Base-by-base conservation (phyloP, 2,329 filamentous ascomycete species). In the Xylariaceae sp. region DNA sequence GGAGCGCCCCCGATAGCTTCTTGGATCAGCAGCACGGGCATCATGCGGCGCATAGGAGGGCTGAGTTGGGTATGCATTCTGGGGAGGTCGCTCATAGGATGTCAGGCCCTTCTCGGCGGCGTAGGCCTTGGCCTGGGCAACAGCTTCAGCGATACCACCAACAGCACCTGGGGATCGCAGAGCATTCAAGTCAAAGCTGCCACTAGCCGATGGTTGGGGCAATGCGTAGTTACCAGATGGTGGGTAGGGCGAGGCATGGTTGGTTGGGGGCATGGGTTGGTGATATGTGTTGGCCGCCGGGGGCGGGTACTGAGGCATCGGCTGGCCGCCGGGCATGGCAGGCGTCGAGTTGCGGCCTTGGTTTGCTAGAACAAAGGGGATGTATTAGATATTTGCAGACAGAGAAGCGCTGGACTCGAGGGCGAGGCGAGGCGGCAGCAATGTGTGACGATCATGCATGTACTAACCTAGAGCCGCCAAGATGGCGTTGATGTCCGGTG, bases 141-240 rank as follows among this genome's bases (percentile, higher is more conserved):
- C 86, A 45, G 90, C 88, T 69, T 95, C 90, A 53, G 87, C 82
- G 58, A 96, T 86, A 70, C 86, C 93, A 70, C 86, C 93, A 62
- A 95, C 86, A 17, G 87, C 90, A 53, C 90, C 90, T 31, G 88
- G 89, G 5, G 90, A 90, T 63, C 88, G 88, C 66, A 94, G 89
- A 50, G 82, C 80, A 71, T 87, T 92, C 47, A 96, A 73, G 66
- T 96, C 90, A 57, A 95, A 77, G 61, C 83, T 91, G 46, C 90
- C 90, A 53, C 87, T 88, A 50, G 80, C 80, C 6, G 86, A 82
- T 2, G 89, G 88, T 60, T 85, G 84, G 3, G 88, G 87, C 31
- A 87, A 73, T 31, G 71, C 67, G 62, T 77, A 82, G 51, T 70
- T 60, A 46, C 68, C 55, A 50, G 48, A 40, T n/a, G 63, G 44